Evolutionary conservation across 371 early-diverging fungal genomes (phyloP), one percentile per base, ranked within the genome.

Genomic region (Rhizopus sp.): DNA sequence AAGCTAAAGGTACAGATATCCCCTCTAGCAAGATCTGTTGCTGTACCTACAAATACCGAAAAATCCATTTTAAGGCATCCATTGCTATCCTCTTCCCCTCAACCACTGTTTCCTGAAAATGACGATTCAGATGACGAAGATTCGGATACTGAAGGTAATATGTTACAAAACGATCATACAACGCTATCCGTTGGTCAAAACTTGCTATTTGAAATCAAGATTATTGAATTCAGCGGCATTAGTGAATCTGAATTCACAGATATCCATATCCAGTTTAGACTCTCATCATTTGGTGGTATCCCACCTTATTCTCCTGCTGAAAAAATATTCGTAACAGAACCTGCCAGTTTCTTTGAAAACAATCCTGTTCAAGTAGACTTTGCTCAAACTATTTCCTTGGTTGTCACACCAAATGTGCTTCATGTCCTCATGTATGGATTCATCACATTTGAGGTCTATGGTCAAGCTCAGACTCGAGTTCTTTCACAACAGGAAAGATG

Each of bases 201-300:
- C 29, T 62, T 93, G 12, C 58, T 85, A 16, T 89, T 95, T 61
- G 92, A 93, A 54, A 77, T 93, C 7, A 78, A 82, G 6, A 56
- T 95, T 6, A 53, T 87, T 13, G 82, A 88, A 16, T 59, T 93
- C 5, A 80, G 72, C 8, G 93, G 92, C 1, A 60, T 95, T 1
- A 72, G 63, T 33, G 93, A 93, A 70, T 55, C 66, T 8, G 84
- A 88, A 50, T 87, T 78, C 61, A 88, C 88, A 13, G 81, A 88
- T 49, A 86, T 93, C 9, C 95, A 95, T 63, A 85, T 88, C 33
- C 93, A 92, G 51, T 87, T 92, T 69, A 81, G 86, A 50, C 64
- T 87, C 0, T 85, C 85, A 3, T 83, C 85, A 3, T 86, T 90
- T 72, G 86, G 84, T 9, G 70, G 72, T 16, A 64, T 76, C 10